phyloP scores from a whole-genome alignment of 2,329 filamentous ascomycete genomes.

The Fusarium concolor region DNA sequence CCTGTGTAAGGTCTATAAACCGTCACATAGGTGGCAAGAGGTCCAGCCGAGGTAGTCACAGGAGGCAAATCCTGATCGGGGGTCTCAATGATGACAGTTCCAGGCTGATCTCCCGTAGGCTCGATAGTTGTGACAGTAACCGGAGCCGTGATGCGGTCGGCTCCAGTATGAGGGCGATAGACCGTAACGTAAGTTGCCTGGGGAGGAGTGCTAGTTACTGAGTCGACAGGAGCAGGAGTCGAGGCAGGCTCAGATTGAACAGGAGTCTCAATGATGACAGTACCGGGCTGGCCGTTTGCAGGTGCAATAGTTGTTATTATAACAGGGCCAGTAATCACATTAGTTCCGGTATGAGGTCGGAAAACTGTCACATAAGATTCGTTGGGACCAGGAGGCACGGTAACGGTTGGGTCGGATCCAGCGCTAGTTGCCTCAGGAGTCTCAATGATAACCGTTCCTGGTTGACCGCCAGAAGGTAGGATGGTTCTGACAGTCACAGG shows the following conservation, averaged over 20 bases:
- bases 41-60: slow-evolving; percentile 19
- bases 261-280: slow-evolving; percentile 30
- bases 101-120: slow-evolving; percentile 20
- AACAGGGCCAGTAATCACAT: slow-evolving; percentile 19
- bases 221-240: slow-evolving; percentile 1
- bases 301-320: slow-evolving; percentile 24
- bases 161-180: slow-evolving; percentile 26
- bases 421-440: slow-evolving; percentile 13
- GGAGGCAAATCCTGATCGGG: slow-evolving; percentile 21
- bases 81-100: slow-evolving; percentile 33
- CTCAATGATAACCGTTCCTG: slow-evolving; percentile 31
- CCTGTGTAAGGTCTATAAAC: slow-evolving; percentile 26
- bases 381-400: slow-evolving; percentile 18
- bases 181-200: slow-evolving; percentile 27
- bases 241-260: slow-evolving; percentile 1
- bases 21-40: slow-evolving; percentile 24
- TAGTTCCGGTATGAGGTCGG: slow-evolving; percentile 18
- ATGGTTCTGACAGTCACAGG: slow-evolving; percentile 26
- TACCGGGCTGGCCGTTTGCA: slow-evolving; percentile 17
- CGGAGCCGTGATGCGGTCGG: slow-evolving; percentile 17
- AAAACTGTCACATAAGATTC: slow-evolving; percentile 30
- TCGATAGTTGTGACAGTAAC: slow-evolving; percentile 23
- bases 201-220: not conserved
- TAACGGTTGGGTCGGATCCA: slow-evolving; percentile 22
- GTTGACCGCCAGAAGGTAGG: slow-evolving; percentile 8